Percentiles rank a stretch among this genome's conserved stretches.
Evolutionary conservation across 1,139 yeast species (phyloP).

Genomic region (Candida sp.): DNA sequence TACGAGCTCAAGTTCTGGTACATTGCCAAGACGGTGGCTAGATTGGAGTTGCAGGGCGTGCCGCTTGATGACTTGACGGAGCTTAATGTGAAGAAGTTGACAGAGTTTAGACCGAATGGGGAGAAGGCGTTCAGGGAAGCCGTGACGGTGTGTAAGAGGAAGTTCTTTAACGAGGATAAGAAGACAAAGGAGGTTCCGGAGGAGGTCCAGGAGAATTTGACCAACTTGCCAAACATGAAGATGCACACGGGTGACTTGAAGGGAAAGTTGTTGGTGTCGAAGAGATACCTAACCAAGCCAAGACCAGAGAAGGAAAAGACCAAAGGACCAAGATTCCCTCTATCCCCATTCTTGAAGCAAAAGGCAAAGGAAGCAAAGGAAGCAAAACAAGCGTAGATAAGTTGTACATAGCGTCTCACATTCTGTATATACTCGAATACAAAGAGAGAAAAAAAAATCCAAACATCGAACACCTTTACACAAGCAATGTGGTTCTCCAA

Average conservation of each 20-base stretch:
- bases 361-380: background rate
- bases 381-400: background rate
- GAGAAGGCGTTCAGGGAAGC: conserved; percentile 57
- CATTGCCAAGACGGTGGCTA: conserved; percentile 80
- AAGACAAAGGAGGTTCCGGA: conserved; percentile 28
- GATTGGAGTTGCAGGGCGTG: conserved; percentile 69
- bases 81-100: conserved; percentile 58
- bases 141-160: conserved; percentile 66
- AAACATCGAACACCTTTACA: background rate
- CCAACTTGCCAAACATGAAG: conserved; percentile 37
- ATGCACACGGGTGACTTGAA: conserved; percentile 28
- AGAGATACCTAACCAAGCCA: conserved; percentile 39
- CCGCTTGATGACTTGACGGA: conserved; percentile 65
- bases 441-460: background rate
- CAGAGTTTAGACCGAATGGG: conserved; percentile 52
- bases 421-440: conserved; percentile 1
- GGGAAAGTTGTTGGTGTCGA: conserved; percentile 33
- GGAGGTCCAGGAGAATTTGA: conserved; percentile 30
- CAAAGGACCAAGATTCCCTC: conserved; percentile 27
- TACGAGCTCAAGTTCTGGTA: conserved; percentile 80
- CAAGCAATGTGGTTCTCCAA: conserved; percentile 30
- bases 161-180: conserved; percentile 50
- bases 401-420: background rate
- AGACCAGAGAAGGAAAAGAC: conserved; percentile 23
- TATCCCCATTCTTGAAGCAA: conserved; percentile 37